A percentile compares a stretch with the other conserved stretches of the same genome.
These are phyloP conservation scores for Corchorus olitorius DNA, from an alignment of 345 rosid genomes.

Conservation along the genomic window DNA sequence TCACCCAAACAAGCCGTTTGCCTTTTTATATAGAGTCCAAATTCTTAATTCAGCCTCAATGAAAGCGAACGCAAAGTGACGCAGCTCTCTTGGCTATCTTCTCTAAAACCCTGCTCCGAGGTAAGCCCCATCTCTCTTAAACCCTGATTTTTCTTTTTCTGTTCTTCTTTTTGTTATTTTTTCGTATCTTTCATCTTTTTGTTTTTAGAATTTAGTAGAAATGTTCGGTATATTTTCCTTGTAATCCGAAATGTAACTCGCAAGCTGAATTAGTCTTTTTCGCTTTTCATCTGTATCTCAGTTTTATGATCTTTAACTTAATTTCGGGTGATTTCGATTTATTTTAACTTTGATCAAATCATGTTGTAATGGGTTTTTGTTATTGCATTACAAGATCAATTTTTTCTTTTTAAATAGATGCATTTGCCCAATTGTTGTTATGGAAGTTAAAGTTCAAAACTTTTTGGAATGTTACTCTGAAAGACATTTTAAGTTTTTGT, in stretches of 20 bases:
- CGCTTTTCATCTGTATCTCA: not conserved
- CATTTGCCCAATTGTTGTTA: not conserved
- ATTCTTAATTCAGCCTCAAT: too few relatives aligned
- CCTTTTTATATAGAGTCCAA: too few relatives aligned
- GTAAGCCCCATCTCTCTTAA: not conserved
- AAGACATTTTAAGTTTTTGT: not conserved
- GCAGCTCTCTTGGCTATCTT: not conserved
- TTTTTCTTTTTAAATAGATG: not conserved
- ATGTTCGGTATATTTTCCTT: not conserved
- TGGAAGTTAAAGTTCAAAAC: not conserved
- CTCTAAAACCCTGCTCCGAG: not conserved
- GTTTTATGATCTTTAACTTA: not conserved
- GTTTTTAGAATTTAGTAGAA: not conserved
- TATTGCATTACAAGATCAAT: not conserved
- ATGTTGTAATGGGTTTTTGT: not conserved
- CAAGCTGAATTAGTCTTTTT: not conserved
- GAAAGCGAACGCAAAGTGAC: not conserved
- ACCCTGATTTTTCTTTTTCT: not conserved
- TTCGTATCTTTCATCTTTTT: not conserved
- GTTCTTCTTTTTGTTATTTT: not conserved
- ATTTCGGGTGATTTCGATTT: not conserved
- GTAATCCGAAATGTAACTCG: too few relatives aligned
- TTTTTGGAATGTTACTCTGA: slow-evolving; percentile 10
- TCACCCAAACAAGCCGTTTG: too few relatives aligned
- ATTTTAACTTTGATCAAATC: not conserved